Conservation (phyloP, 345 rosid genomes). For the Lepidium sativum region DNA sequence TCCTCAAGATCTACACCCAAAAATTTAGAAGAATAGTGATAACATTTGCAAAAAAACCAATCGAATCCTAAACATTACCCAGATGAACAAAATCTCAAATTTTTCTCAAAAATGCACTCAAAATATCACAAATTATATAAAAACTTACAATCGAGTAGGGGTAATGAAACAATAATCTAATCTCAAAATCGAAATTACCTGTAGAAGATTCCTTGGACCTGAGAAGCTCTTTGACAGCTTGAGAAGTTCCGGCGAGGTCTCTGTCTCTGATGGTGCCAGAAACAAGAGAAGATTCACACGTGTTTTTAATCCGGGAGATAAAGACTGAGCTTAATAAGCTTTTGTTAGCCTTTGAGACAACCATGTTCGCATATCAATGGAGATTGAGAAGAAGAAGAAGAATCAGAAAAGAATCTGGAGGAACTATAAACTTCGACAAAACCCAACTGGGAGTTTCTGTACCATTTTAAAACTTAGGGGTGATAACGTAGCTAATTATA, state of each 20-base stretch:
- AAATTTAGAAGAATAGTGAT: neutral
- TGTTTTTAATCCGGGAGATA: neutral
- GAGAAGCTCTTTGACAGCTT: constrained; percentile 19
- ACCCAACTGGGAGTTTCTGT: neutral
- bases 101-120: neutral
- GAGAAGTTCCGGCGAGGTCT: constrained; percentile 25
- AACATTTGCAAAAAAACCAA: neutral
- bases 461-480: neutral
- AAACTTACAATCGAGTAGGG: too few relatives aligned
- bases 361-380: neutral
- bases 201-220: neutral
- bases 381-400: neutral
- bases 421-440: neutral
- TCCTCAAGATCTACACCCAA: constrained; percentile 17
- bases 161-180: neutral
- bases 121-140: neutral
- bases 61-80: neutral
- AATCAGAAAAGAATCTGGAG: neutral
- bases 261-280: neutral
- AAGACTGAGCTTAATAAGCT: constrained; percentile 22
- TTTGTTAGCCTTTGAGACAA: constrained; percentile 9
- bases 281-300: neutral
- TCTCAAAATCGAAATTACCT: neutral
- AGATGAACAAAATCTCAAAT: neutral
- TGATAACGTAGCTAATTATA: neutral